Base-by-base conservation (phyloP, 2,329 filamentous ascomycete genomes). In the Ceratocystis eucalypticola region DNA sequence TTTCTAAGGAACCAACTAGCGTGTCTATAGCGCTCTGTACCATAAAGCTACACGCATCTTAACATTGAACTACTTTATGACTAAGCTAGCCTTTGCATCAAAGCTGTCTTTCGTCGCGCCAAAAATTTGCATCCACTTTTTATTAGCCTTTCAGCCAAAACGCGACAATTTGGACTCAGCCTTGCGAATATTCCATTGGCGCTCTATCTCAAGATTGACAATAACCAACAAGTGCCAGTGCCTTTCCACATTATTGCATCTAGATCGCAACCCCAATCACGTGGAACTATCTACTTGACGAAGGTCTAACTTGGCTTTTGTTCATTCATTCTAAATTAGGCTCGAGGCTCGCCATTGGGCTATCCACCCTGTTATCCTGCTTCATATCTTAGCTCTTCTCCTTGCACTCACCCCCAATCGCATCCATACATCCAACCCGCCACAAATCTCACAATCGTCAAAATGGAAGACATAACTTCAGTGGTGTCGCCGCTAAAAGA, bases 391-490 rank as follows among this genome's bases (percentile, higher is more conserved):
- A 5, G 20, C 53, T 48, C 30, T 37, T 61, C 55, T 61, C 25
- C 65, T 66, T 30, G 37, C 48, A 28, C 28, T n/a, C 55, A 7
- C 15, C 37, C 12, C 12, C 30, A 55, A 48, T 48, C 41, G 28
- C 41, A 66, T 64, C 53, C 20, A 25, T n/a, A 50, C 7, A 7
- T 25, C 4, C 59, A 46, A 28, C n/a, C 25, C 15, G 15, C 53
- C 30, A 30, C 22, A 33, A 28, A 33, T 7, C 30, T 33, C 53
- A 64, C 37, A 28, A 20, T 53, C n/a, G 4, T 37, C 46, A 25
- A 48, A 61, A 68, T 68, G 67, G 67, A 65, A 41, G 64, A 66
- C 17, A 61, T 46, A 20, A 66, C 33, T 50, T 41, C 61, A 33
- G 28, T 45, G 17, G 25, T 20, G 17, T 66, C 61, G 59, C 59